Base-by-base conservation (phyloP, 2,329 filamentous ascomycete genomes). In the Huntiella bhutanensis region DNA sequence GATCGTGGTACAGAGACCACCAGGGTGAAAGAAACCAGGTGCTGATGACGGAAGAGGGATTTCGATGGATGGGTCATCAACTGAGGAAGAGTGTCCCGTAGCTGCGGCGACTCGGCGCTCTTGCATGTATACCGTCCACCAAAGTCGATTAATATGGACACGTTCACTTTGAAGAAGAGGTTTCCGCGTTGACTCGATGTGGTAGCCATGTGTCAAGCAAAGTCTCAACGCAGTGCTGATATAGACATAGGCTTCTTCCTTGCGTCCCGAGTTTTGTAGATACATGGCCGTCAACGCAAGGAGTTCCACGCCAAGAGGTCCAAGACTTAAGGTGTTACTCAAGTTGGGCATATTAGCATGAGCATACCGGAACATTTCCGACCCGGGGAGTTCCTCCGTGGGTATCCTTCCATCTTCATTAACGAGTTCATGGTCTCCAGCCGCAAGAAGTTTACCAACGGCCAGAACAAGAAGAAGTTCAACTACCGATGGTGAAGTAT, bases 51-150 rank as follows among this genome's bases (percentile, higher is more conserved):
- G 49, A 15, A 51, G 39, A 3, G 46, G 46, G 11, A 46, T 48
- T 42, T 48, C 46, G 28, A 51, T 51, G n/a, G 49, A 43, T 37
- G 42, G 33, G 13, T 51, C 49, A 17, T 41, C 42, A 16, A 51
- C 48, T 32, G 42, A 43, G 7, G 46, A 51, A 28, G 37, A 48
- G 13, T 51, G 42, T 11, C 49, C 49, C 10, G 49, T 51, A 12
- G 49, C 49, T 17, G 49, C 49, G 11, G 49, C 49, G 34, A 51
- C 46, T 11, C 49, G 46, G 12, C 49, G 50, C 46, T 58, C 56
- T 45, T 58, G 56, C 55, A 57, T 57, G 7, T 57, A 57, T 2
- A 57, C 52, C 3, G 55, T 57, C 55, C 55, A 57, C 54, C 54
- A 57, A 12, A 57, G 49, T 4, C 55, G 53, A 1, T 56, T 57